Evolutionary conservation across 1,284 basidiomycete genomes (phyloP), one percentile per base, ranked within the genome.

Genomic region (Papiliotrema flavescens): DNA sequence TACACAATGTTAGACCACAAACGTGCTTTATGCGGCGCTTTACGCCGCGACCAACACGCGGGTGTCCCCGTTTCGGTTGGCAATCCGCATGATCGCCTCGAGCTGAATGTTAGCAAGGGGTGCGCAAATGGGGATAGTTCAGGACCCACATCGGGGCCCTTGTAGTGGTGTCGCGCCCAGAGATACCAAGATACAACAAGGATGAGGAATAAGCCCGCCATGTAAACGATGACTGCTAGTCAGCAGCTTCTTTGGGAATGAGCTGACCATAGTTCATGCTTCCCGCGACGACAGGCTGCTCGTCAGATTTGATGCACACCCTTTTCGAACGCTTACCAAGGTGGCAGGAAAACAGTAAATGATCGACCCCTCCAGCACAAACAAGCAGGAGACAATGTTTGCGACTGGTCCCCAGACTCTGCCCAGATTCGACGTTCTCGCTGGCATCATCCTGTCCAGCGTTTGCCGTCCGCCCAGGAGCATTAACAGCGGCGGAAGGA

Each of bases 261-360:
- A 17, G 15, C 55, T 53, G 40, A 62, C 60, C 61, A 41, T 60
- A 63, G 52, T 60, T 63, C 61, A 63, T 63, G 32, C 47, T 63
- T 22, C 24, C 49, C 2, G 56, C 50, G 3, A 48, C 49, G 17
- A 63, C 61, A 47, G 61, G 61, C 60, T 62, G 32, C 14, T 20
- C 28, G 3, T 47, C 45, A 47, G 45, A 9, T 19, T 22, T 26
- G 24, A 44, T 34, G 36, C 19, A n/a, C 11, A 19, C 36, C 2
- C n/a, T 5, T n/a, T 28, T 1, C 49, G 41, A 40, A 15, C 1
- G 1, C 60, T 49, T 28, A 64, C 62, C 54, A 53, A 45, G 2
- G 54, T 48, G 14, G 61, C 59, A 2, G 63, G 63, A 47, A 65
- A 62, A 28, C 57, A 60, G 32, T 59, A 65, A 20, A 65, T 57